Conservation (phyloP, 1,139 yeast species). For the Diutina neorugosa region DNA sequence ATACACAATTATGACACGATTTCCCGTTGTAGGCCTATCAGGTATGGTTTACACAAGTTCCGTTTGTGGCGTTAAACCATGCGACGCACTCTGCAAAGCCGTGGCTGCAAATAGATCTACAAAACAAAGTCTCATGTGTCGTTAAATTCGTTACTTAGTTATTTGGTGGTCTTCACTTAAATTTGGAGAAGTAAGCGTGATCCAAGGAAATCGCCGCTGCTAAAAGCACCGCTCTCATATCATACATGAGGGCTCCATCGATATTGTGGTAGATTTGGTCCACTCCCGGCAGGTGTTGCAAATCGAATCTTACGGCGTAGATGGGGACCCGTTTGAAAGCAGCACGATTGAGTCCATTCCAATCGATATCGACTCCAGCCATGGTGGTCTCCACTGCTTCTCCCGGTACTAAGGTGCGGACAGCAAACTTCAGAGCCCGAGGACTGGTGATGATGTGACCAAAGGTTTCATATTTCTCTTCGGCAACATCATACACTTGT, state of each 20-base stretch:
- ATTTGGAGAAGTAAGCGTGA: not conserved
- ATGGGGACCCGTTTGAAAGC: not conserved
- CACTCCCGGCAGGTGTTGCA: not conserved
- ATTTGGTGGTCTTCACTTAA: too few species aligned
- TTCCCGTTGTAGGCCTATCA: too few species aligned
- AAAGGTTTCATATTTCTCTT: not conserved
- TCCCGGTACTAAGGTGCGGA: not conserved
- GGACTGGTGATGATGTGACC: conserved; percentile 1
- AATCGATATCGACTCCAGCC: conserved; percentile 2
- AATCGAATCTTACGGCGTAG: not conserved
- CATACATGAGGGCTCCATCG: not conserved
- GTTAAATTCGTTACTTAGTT: not conserved
- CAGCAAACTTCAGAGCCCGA: not conserved
- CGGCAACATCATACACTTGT: not conserved
- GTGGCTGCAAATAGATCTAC: not conserved
- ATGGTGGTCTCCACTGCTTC: not conserved
- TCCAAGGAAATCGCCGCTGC: conserved; percentile 2
- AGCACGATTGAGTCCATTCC: not conserved
- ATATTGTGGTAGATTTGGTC: conserved; percentile 1
- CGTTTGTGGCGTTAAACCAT: not conserved
- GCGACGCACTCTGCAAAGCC: not conserved
- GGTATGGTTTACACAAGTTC: not conserved
- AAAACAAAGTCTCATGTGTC: too few species aligned
- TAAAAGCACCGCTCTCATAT: conserved; percentile 1
- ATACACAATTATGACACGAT: too few species aligned